Evolutionary conservation across 179 eudicot genomes (phyloP).

Genomic region (Pouteria campechiana): DNA sequence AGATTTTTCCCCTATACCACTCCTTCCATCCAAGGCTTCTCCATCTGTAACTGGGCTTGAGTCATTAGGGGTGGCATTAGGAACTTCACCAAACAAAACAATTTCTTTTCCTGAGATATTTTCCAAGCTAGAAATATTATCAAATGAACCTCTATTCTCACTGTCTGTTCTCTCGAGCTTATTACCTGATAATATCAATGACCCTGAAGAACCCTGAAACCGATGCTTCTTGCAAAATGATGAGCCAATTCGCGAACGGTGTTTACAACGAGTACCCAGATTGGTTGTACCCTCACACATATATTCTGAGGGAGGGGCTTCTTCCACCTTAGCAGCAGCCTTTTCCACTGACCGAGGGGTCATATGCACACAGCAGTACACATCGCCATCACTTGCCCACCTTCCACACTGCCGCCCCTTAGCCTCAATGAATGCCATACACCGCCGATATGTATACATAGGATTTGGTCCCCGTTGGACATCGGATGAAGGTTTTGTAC

Average conservation of each 20-base stretch:
- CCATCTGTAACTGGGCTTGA: constrained; percentile 22
- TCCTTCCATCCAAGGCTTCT: constrained; percentile 16
- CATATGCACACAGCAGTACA: constrained; percentile 90
- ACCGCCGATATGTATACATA: constrained; percentile 46
- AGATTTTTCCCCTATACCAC: constrained; percentile 10
- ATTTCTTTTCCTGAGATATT: constrained; percentile 24
- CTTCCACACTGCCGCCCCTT: constrained; percentile 94
- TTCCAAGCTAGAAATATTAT: constrained; percentile 18
- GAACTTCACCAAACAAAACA: constrained; percentile 23
- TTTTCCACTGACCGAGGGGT: constrained; percentile 38
- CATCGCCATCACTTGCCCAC: constrained; percentile 96
- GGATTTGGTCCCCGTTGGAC: constrained; percentile 17
- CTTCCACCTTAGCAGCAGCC: constrained; percentile 30
- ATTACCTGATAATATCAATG: constrained; percentile 23
- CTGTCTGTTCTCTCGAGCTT: constrained; percentile 50
- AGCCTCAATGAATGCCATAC: constrained; percentile 78
- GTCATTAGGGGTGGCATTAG: constrained; percentile 30
- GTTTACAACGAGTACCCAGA: constrained; percentile 80
- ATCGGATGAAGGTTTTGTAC: too few relatives aligned
- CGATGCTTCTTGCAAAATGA: constrained; percentile 86
- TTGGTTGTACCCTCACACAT: constrained; percentile 87
- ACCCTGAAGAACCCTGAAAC: constrained; percentile 21
- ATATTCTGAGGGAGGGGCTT: constrained; percentile 29
- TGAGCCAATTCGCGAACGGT: constrained; percentile 57
- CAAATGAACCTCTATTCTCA: too few relatives aligned